Base-by-base conservation (phyloP, 192 early-diverging fungal genomes). In the Rhizophagus prolifer region DNA sequence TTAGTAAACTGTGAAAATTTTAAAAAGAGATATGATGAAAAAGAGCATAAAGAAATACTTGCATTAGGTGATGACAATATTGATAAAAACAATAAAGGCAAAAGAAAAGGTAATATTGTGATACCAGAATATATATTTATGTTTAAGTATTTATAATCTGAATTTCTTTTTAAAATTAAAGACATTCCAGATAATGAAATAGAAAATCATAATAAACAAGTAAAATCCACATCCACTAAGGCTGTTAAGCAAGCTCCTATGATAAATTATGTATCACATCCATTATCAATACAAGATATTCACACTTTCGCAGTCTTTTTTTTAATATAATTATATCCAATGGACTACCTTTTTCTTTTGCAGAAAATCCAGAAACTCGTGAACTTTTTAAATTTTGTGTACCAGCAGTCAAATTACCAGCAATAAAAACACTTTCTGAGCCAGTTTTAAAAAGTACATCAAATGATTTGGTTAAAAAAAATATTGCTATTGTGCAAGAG, bases 1-100 rank as follows among this genome's bases (percentile, higher is more conserved):
- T 28, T 72, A 34, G 21, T 0, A 72, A 59, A 36, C 2, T 72
- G 58, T 72, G 4, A 26, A 31, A 72, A 72, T 59, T 72, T 72
- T 72, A 23, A 70, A 50, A 41, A 19, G 9, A 25, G 54, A 50
- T 70, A 70, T 23, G 44, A 50, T 62, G 9, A 62, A 47, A 12
- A 14, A 47, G 46, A 47, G 13, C 2, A 12, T 47, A 12, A 10
- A 47, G 46, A 47, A 47, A 14, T 47, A 47, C 46, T 47, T 47
- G 46, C 13, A 47, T 47, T 47, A 13, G 13, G 46, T 12, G 2
- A 13, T 47, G 13, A 47, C 2, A 47, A 47, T 47, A 47, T 2
- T 12, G 13, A 2, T 47, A 47, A 47, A 14, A 47, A 47, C 13
- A 47, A 47, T 47, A 47, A 47, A 14, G 10, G 46, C 10, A 47